A percentile compares a stretch with the other conserved stretches of the same genome.
Evolutionary conservation across 1,139 yeast species (phyloP).

Genomic region (Taphrina wiesneri): DNA sequence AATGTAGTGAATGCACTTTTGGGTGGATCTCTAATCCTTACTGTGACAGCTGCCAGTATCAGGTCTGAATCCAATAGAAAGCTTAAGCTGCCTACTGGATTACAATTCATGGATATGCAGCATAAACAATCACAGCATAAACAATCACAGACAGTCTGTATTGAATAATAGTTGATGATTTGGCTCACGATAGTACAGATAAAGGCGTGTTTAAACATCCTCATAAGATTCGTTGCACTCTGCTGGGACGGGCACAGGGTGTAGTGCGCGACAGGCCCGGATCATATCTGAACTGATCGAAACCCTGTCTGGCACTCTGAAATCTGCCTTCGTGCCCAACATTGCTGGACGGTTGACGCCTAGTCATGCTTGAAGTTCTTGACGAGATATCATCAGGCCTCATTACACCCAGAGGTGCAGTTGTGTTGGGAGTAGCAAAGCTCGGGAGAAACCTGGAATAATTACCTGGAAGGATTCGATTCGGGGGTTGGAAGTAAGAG

Average conservation of each 20-base stretch:
- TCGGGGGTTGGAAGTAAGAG: background rate
- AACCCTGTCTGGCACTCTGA: background rate
- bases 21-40: no score
- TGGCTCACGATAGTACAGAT: no score
- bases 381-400: background rate
- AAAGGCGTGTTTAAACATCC: no score
- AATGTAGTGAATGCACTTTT: no score
- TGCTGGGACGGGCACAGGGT: background rate
- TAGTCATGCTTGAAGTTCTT: background rate
- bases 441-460: background rate
- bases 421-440: background rate
- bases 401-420: background rate
- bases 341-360: background rate
- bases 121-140: no score
- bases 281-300: background rate
- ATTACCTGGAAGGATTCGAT: background rate
- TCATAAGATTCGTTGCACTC: background rate
- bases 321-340: background rate
- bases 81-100: no score
- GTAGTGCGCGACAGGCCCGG: background rate
- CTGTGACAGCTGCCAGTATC: no score
- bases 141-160: no score
- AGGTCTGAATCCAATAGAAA: no score
- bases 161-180: no score
- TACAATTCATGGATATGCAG: no score